Evolutionary conservation across 1,284 basidiomycete genomes (phyloP).

Genomic region (Earliella scabrosa): DNA sequence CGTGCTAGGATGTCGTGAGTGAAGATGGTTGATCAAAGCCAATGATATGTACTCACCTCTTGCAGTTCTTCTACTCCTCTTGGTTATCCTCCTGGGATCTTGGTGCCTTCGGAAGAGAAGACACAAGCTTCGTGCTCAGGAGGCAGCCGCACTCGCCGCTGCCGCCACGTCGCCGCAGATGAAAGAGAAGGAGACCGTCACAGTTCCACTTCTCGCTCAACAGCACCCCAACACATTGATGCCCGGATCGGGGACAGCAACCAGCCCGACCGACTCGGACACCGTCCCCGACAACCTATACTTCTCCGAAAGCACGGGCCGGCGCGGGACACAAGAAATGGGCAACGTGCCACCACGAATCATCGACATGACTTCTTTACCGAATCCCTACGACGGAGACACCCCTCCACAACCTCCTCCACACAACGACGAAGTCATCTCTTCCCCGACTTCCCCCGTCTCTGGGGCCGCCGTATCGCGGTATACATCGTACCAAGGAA

Average conservation of each 20-base stretch:
- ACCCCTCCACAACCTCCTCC: conserved; percentile 15
- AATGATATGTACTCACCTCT: not conserved
- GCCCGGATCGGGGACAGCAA: not conserved
- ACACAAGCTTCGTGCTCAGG: not conserved
- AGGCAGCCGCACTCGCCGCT: not conserved
- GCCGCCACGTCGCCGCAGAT: not conserved
- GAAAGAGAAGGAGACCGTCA: conserved; percentile 11
- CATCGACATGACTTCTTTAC: conserved; percentile 15
- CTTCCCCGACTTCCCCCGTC: conserved; percentile 2
- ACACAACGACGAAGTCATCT: conserved; percentile 8
- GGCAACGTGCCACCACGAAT: conserved; percentile 11
- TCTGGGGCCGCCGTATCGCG: conserved; percentile 6
- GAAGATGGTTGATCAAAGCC: too few species aligned
- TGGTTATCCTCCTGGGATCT: conserved; percentile 17
- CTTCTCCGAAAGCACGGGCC: not conserved
- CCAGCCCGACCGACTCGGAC: not conserved
- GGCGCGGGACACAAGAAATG: not conserved
- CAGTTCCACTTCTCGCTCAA: conserved; percentile 3
- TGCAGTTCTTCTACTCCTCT: conserved; percentile 19
- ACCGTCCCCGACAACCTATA: not conserved
- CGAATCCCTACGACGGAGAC: conserved; percentile 31
- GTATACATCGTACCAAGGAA: conserved; percentile 7
- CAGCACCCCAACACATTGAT: not conserved
- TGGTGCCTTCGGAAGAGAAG: conserved; percentile 19
- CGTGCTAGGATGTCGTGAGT: conserved; percentile 32